Evolutionary conservation across 176 grass and related monocot species (phyloP), one percentile per base, ranked within the genome.

Genomic region (Raddia distichophylla): DNA sequence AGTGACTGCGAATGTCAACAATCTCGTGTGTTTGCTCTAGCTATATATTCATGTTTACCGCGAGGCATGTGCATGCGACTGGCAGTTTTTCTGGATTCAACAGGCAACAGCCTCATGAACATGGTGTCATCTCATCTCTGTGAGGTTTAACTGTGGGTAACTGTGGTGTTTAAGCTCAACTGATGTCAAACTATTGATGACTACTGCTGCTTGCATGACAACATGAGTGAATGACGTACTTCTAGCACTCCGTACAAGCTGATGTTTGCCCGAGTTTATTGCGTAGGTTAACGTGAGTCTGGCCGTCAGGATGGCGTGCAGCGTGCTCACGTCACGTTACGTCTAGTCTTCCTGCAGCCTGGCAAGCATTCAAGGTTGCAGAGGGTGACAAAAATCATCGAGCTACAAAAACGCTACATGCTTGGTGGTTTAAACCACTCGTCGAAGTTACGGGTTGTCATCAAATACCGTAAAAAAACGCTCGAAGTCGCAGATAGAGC

Each of bases 71-170:
- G 86, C 37, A 40, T 40, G 20, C 34, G 18, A 17, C 42, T 64
- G 45, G 80, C 72, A 35, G 16, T 55, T 70, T 75, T 16, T n/a
- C 34, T 20, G 60, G 61, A 78, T 78, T 50, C 76, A 52, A 79
- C 48, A 32, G 47, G 49, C 76, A 52, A 79, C 48, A 32, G 47
- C 62, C 10, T 54, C 62, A 42, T 40, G 37, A 5, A 5, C 37
- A 40, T 79, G 7, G 17, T 79, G 15, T 17, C 27, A 27, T 27
- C 27, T 27, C 27, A n/a, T 18, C 20, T 17, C 14, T 50, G 22
- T 50, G n/a, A 15, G 3, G 16, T 53, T 67, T 55, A 5, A 57
- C 50, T 6, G 35, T 55, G 18, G 6, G 60, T n/a, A 78, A n/a
- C 16, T 51, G 22, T 34, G 18, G n/a, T 22, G 6, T 75, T 40